phyloP scores from a whole-genome alignment of 2,329 filamentous ascomycete genomes.

The Pseudopithomyces maydicus region DNA sequence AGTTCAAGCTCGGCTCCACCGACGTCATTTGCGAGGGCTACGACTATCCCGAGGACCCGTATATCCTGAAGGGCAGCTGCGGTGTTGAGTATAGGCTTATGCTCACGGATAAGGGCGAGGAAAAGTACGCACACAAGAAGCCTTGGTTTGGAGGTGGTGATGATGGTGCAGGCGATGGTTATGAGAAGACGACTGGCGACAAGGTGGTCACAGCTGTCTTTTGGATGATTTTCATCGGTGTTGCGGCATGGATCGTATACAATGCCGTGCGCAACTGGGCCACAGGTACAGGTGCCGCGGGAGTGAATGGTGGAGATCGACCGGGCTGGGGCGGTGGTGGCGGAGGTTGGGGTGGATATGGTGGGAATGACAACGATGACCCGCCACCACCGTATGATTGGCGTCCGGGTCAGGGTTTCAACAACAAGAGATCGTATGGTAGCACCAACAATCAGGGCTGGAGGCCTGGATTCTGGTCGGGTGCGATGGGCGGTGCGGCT shows the following conservation, averaged over 20 bases:
- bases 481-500: constrained; percentile 69
- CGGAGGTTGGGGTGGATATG: constrained; percentile 37
- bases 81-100: constrained; percentile 86
- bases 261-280: constrained; percentile 52
- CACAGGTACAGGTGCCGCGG: constrained; percentile 24
- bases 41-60: constrained; percentile 73
- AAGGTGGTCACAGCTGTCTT: constrained; percentile 57
- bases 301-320: constrained; percentile 27
- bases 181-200: constrained; percentile 34
- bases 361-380: constrained; percentile 50
- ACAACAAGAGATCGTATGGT: constrained; percentile 21
- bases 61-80: constrained; percentile 89
- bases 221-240: constrained; percentile 63
- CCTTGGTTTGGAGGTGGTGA: constrained; percentile 44
- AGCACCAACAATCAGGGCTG: constrained; percentile 54
- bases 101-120: constrained; percentile 77
- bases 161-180: constrained; percentile 38
- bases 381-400: constrained; percentile 57
- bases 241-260: constrained; percentile 67
- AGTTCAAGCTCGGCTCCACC: constrained; percentile 78
- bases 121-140: constrained; percentile 66
- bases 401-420: constrained; percentile 19
- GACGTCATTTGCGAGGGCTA: constrained; percentile 96
- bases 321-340: constrained; percentile 47
- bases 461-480: constrained; percentile 77